Evolutionary conservation across 1,284 basidiomycete species (phyloP), one percentile per base, ranked within the genome.

Genomic region (Austroboletus niveus): DNA sequence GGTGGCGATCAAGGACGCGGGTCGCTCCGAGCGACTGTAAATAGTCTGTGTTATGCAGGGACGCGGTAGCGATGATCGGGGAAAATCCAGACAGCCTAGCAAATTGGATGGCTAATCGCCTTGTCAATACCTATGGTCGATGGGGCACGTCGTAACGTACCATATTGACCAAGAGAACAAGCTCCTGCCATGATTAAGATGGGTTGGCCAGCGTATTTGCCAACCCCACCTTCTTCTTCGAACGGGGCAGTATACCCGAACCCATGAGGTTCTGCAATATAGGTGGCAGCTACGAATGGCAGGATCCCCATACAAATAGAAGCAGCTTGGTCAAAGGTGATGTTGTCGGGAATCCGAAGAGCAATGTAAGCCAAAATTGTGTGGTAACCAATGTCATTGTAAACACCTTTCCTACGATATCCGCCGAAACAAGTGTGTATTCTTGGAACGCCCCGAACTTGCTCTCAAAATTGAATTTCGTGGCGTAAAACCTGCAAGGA

Each of bases 251-350:
- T 36, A 15, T 56, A 46, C 10, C 49, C 56, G 5, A 56, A 38
- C 11, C 49, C 53, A 5, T 48, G 42, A 9, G 35, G 47, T 12
- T 50, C 43, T 5, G 14, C 20, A 2, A 22, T 27, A 45, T 65
- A 71, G 11, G 65, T 66, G 20, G 48, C 49, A 9, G 63, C 29
- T n/a, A 45, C 57, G 5, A 63, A 47, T 8, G 70, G 64, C 8
- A 31, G 20, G 11, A 52, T 48, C 5, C 41, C 41, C 3, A 40
- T 4, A 14, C 34, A 31, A 8, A 72, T 56, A 0, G 73, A 64
- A 2, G 72, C 70, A 40, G 61, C 67, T 53, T 69, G 68, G 11
- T 79, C 77, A 50, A 75, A 75, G 2, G 73, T 70, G 20, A 79
- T 54, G 34, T 71, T 74, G 5, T 63, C 51, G 1, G 74, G 73